Conservation (phyloP, 2,329 filamentous ascomycete species). For the Cladobotryum protrusum region DNA sequence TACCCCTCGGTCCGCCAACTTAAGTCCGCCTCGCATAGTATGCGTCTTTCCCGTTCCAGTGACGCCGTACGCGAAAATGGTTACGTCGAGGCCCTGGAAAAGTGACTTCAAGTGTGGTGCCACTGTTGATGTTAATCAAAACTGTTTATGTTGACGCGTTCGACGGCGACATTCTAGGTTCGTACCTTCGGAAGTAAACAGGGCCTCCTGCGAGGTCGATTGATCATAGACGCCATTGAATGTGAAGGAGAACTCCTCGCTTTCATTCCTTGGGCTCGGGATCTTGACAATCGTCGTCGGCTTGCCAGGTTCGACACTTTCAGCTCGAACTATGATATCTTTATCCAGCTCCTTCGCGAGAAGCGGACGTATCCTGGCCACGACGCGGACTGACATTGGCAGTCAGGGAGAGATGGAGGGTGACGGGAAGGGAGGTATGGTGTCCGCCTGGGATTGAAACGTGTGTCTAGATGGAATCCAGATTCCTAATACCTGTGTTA, state of each 20-base stretch:
- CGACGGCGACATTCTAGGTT: slow-evolving; percentile 4
- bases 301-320: slow-evolving; percentile 54
- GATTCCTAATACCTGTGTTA: too few relatives aligned
- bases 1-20: slow-evolving; percentile 76
- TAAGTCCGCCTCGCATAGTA: slow-evolving; percentile 89
- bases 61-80: slow-evolving; percentile 87
- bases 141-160: slow-evolving; percentile 4
- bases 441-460: not conserved
- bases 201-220: slow-evolving; percentile 70
- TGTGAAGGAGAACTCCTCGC: slow-evolving; percentile 86
- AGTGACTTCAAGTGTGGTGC: slow-evolving; percentile 84
- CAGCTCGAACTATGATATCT: slow-evolving; percentile 74
- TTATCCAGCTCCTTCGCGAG: slow-evolving; percentile 79
- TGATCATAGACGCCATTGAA: slow-evolving; percentile 92
- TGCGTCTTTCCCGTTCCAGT: slow-evolving; percentile 94
- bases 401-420: slow-evolving; percentile 1
- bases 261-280: slow-evolving; percentile 87
- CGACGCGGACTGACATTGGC: slow-evolving; percentile 68
- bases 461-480: not conserved
- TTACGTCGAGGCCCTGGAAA: slow-evolving; percentile 82
- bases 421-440: not conserved
- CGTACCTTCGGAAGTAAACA: slow-evolving; percentile 85
- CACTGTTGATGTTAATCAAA: slow-evolving; percentile 49
- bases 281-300: slow-evolving; percentile 72
- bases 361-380: slow-evolving; percentile 84